Evolutionary conservation across 176 grass and related monocot genomes (phyloP).

Genomic region (Aegilops bicornis): DNA sequence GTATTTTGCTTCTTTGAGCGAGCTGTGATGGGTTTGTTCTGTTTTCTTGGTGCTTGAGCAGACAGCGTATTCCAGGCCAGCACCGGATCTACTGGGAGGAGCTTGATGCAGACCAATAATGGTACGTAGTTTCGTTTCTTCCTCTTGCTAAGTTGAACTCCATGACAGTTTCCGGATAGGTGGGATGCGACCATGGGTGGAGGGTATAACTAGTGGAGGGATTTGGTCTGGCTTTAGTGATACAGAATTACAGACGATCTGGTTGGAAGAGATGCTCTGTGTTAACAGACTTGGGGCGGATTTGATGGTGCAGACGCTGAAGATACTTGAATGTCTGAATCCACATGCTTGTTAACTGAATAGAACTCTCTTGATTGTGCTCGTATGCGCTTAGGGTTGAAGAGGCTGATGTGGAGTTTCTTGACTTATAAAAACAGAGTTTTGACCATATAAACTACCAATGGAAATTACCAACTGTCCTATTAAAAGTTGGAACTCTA

Average conservation of each 20-base stretch:
- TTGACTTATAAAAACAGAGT: neutral
- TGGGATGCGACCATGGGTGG: too few relatives aligned
- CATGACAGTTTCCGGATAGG: neutral
- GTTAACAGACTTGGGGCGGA: too few relatives aligned
- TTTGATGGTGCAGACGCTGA: too few relatives aligned
- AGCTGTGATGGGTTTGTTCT: constrained; percentile 19
- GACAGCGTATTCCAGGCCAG: constrained; percentile 23
- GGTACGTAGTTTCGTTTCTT: neutral
- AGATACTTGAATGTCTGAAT: neutral
- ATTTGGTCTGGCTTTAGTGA: too few relatives aligned
- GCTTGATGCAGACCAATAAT: constrained; percentile 56
- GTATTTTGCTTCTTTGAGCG: neutral
- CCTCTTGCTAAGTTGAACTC: neutral
- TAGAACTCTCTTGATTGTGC: neutral
- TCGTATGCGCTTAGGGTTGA: neutral
- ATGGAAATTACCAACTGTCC: neutral
- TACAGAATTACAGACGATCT: too few relatives aligned
- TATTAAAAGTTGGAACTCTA: neutral
- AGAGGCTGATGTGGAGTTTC: neutral
- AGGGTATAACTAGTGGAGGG: too few relatives aligned
- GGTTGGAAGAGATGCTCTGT: too few relatives aligned
- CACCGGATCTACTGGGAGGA: constrained; percentile 47
- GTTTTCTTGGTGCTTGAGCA: neutral
- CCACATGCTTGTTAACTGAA: neutral
- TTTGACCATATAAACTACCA: neutral